Conservation (phyloP, 169 alveolate genomes). For the Plasmodium billcollinsi region DNA sequence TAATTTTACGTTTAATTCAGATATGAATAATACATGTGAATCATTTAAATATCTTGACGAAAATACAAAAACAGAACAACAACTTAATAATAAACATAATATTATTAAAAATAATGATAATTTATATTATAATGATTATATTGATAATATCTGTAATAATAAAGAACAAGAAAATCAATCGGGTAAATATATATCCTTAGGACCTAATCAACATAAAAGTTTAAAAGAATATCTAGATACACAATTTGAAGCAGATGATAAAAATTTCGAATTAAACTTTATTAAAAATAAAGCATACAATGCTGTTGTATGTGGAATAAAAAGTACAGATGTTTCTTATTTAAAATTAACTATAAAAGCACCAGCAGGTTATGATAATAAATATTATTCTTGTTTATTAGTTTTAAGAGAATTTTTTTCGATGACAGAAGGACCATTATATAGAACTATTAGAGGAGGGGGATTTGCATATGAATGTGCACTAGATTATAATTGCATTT, state of each 20-base stretch:
- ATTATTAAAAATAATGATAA: too few species aligned
- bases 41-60: too few species aligned
- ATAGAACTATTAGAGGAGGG: slow-evolving; percentile 86
- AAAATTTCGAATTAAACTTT: slow-evolving; percentile 16
- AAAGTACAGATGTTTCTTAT: slow-evolving; percentile 83
- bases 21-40: background rate
- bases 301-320: slow-evolving; percentile 72
- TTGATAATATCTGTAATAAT: background rate
- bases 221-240: slow-evolving; percentile 47
- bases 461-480: slow-evolving; percentile 85
- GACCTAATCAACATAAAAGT: slow-evolving; percentile 58
- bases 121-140: background rate
- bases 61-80: too few species aligned
- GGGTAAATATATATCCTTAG: slow-evolving; percentile 8
- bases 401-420: slow-evolving; percentile 80
- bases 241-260: slow-evolving; percentile 42
- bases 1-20: background rate
- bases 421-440: slow-evolving; percentile 86
- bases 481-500: slow-evolving; percentile 73
- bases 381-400: slow-evolving; percentile 74
- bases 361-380: slow-evolving; percentile 78
- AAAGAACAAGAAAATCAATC: background rate
- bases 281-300: slow-evolving; percentile 35
- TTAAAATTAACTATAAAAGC: slow-evolving; percentile 78
- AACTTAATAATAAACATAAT: too few species aligned